Conservation (phyloP, 73 alveolate species). For the Symbiodinium natans region DNA sequence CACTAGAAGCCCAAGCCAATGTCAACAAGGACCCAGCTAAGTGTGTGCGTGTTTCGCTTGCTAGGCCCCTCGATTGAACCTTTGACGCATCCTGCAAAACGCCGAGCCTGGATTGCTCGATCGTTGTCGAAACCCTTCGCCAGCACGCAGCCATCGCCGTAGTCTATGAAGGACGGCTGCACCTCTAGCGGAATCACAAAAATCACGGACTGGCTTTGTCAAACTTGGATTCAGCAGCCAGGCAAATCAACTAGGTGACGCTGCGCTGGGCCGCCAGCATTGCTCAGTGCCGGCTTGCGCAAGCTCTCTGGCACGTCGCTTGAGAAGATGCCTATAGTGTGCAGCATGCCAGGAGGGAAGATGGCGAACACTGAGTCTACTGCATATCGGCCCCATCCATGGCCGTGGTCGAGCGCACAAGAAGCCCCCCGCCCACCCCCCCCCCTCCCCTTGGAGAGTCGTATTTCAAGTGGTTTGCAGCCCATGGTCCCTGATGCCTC, state of each 20-base stretch:
- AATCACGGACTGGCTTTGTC: too few relatives aligned
- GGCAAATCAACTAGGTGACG: background rate
- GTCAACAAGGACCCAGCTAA: too few relatives aligned
- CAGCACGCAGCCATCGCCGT: conserved; percentile 44
- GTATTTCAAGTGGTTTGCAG: too few relatives aligned
- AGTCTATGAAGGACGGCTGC: conserved; percentile 39
- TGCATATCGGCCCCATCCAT: too few relatives aligned
- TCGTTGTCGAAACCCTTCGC: conserved; percentile 78
- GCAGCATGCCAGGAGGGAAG: too few relatives aligned
- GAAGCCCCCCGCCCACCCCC: too few relatives aligned
- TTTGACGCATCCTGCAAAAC: background rate
- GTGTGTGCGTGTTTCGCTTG: too few relatives aligned
- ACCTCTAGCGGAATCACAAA: background rate
- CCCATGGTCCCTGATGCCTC: too few relatives aligned
- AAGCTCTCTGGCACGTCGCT: background rate
- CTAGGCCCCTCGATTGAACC: too few relatives aligned
- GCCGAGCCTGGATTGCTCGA: conserved; percentile 60
- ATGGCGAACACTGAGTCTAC: background rate
- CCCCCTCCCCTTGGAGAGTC: too few relatives aligned
- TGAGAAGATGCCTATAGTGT: conserved; percentile 22
- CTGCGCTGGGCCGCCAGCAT: background rate
- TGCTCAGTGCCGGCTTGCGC: conserved; percentile 14
- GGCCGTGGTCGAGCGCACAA: too few relatives aligned
- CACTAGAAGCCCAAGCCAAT: background rate
- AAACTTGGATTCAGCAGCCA: too few relatives aligned